Evolutionary conservation across 1,284 basidiomycete genomes (phyloP), one percentile per base, ranked within the genome.

Genomic region (Ceratobasidium sp.): DNA sequence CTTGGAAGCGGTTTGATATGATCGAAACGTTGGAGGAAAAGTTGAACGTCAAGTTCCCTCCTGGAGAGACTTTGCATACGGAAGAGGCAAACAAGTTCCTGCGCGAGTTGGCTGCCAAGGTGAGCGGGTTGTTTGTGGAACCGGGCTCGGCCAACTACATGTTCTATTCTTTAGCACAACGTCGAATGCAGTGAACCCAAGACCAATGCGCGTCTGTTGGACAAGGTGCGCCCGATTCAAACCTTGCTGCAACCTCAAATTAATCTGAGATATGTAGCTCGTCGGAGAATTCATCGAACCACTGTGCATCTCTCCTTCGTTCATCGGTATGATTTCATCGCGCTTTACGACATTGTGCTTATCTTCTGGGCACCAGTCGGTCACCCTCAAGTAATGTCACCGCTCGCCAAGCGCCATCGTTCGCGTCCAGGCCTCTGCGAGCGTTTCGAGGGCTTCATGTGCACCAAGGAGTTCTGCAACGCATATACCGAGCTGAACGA

Each of bases 1-100:
- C 97, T n/a, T 99, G 98, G 98, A 98, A 98, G 93, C 88, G 96
- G 80, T 98, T 97, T 84, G 96, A 99, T 86, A 99, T 99, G 97
- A 98, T 98, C 81, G 92, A 89, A 83, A 98, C 98, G 76, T 87
- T 99, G 77, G 97, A 99, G 88, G 93, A 96, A 88, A 96, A 99
- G 90, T 87, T 97, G 77, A 89, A 89, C 62, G 94, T 95, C 83
- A 97, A 90, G 86, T 99, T 99, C 91, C 97, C 97, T 1, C 92
- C 95, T 74, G 96, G 96, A 55, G 94, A 98, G 78, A 92, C 93
- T 55, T 88, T 99, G 65, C 95, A 98, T 84, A 95, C 95, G 5
- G 91, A 92, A 3, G 93, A 96, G 85, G 90, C 96, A 60, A 97
- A 97, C 87, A 89, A 91, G 87, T 99, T 96, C 88, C 88, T 99